Percentiles rank a stretch among this genome's conserved stretches.
phyloP scores from a whole-genome alignment of 1,284 basidiomycete genomes.

The Schizophyllum commune region DNA sequence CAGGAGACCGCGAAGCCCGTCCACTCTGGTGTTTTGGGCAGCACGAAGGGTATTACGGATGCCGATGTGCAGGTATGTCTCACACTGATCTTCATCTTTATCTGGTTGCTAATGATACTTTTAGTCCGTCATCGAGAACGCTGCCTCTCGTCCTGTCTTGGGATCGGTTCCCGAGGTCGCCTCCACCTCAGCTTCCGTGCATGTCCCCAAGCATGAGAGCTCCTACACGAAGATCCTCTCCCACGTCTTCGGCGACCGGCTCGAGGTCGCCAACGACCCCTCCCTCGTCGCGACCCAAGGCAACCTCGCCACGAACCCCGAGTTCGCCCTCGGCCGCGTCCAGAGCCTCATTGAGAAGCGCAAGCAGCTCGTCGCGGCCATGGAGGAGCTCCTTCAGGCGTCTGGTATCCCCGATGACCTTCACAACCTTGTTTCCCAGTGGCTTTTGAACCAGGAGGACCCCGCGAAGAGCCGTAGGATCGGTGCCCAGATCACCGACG shows the following conservation, averaged over 20 bases:
- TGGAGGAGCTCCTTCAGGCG: conserved; percentile 53
- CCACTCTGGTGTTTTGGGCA: conserved; percentile 55
- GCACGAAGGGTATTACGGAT: conserved; percentile 33
- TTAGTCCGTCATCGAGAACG: not conserved
- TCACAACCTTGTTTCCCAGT: conserved; percentile 68
- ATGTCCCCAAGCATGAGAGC: conserved; percentile 81
- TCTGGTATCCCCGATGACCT: conserved; percentile 44
- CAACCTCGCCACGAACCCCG: conserved; percentile 75
- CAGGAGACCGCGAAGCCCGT: conserved; percentile 55
- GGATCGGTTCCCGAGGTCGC: not conserved
- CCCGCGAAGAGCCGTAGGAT: conserved; percentile 48
- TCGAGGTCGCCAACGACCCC: conserved; percentile 85
- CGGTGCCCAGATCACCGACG: conserved; percentile 51
- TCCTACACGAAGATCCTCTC: conserved; percentile 88
- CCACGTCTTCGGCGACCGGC: conserved; percentile 75
- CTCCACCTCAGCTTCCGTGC: not conserved
- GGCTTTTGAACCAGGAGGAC: conserved; percentile 66
- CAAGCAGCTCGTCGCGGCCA: conserved; percentile 51
- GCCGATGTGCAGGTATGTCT: conserved; percentile 28
- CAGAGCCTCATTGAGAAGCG: conserved; percentile 75
- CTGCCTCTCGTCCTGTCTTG: not conserved
- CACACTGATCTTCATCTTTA: not conserved
- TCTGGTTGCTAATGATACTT: not conserved
- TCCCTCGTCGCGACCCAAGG: conserved; percentile 63
- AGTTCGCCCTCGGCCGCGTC: conserved; percentile 90